These are phyloP conservation scores for Dissophora globulifera DNA, from an alignment of 192 early-diverging fungal species.

Conservation along the genomic window DNA sequence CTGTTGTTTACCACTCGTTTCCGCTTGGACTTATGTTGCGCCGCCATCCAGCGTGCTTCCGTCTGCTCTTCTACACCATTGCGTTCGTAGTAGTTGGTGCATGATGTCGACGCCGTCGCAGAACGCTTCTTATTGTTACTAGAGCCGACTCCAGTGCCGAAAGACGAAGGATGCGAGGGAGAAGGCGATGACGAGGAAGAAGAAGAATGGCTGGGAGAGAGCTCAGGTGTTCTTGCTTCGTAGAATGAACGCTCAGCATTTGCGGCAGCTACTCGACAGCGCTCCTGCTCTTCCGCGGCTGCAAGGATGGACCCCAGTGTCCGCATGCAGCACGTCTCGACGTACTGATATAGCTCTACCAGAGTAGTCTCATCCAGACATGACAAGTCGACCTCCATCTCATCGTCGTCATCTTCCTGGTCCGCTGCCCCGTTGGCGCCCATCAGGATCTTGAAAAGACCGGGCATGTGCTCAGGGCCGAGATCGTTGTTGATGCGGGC, in stretches of 20 bases:
- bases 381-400: constrained; percentile 49
- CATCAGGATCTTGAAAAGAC: constrained; percentile 45
- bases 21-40: constrained; percentile 41
- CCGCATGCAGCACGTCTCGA: constrained; percentile 48
- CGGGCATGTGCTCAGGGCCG: constrained; percentile 46
- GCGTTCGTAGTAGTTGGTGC: constrained; percentile 13
- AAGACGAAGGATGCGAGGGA: constrained; percentile 43
- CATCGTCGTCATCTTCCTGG: constrained; percentile 21
- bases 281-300: constrained; percentile 24
- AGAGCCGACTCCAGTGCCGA: constrained; percentile 4
- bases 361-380: constrained; percentile 39
- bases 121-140: constrained; percentile 27
- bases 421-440: constrained; percentile 12
- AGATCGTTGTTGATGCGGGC: constrained; percentile 49
- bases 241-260: constrained; percentile 7
- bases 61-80: constrained; percentile 27
- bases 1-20: constrained; percentile 24
- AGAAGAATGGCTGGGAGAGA: constrained; percentile 24
- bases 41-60: constrained; percentile 22
- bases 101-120: constrained; percentile 13
- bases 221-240: constrained; percentile 26
- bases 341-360: constrained; percentile 45
- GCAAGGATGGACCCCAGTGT: constrained; percentile 33
- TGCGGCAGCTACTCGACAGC: constrained; percentile 15
- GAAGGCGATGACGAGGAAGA: constrained; percentile 17